A percentile compares a stretch with the other conserved stretches of the same genome.
These are phyloP conservation scores for Goniomonas avonlea DNA, from an alignment of 78 protist species.

Conservation along the genomic window DNA sequence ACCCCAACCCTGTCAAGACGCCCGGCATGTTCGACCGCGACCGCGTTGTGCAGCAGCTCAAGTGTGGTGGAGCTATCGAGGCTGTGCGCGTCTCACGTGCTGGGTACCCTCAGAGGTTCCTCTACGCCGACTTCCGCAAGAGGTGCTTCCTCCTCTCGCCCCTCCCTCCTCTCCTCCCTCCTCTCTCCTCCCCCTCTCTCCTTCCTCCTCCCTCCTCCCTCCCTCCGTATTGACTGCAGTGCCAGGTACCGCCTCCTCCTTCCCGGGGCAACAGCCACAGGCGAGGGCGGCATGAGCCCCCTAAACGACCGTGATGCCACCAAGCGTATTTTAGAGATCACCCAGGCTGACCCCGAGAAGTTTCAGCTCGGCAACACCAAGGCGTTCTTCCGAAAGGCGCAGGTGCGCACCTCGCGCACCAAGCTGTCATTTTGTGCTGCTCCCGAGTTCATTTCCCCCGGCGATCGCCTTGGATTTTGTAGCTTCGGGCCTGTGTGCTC, in stretches of 20 bases:
- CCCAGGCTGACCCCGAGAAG: too few relatives aligned
- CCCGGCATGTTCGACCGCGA: conserved; percentile 51
- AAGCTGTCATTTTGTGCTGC: background rate
- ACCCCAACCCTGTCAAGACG: conserved; percentile 65
- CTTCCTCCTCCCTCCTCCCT: background rate
- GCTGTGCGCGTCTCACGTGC: conserved; percentile 68
- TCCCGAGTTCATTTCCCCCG: background rate
- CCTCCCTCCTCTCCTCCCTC: too few relatives aligned
- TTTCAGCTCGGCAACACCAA: conserved; percentile 8
- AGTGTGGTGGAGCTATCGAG: conserved; percentile 90
- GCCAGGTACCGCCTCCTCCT: background rate
- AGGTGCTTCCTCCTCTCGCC: conserved; percentile 37
- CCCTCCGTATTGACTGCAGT: background rate
- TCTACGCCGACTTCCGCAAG: conserved; percentile 49
- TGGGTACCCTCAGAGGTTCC: conserved; percentile 69
- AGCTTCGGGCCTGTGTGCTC: too few relatives aligned
- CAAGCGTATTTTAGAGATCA: too few relatives aligned
- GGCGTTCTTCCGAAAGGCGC: conserved; percentile 28
- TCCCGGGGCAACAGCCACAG: background rate
- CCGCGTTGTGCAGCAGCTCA: conserved; percentile 57
- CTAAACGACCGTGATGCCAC: background rate
- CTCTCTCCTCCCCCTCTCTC: background rate
- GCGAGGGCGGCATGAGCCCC: background rate
- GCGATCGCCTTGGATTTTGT: too few relatives aligned
- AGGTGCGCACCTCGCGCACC: background rate